A percentile compares a stretch with the other conserved stretches of the same genome.
These are phyloP conservation scores for Sparassis latifolia DNA, from an alignment of 1,284 basidiomycete species.

Conservation along the genomic window DNA sequence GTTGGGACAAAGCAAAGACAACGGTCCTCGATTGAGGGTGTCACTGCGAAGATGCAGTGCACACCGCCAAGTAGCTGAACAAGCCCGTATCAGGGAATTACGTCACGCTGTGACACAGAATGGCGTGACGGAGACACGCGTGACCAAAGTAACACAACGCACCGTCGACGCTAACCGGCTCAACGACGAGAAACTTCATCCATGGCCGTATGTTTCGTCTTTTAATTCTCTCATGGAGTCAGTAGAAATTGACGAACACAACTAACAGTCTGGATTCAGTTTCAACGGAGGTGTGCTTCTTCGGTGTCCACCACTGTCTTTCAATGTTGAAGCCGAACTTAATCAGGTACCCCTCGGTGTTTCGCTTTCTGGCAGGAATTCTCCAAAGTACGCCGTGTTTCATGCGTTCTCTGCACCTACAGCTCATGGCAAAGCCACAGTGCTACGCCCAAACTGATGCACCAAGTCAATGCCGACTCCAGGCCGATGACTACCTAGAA, in stretches of 20 bases:
- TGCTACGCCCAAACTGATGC: conserved; percentile 85
- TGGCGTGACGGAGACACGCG: too few species aligned
- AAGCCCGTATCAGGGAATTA: too few species aligned
- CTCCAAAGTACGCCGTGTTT: conserved; percentile 48
- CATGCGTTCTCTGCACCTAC: background rate
- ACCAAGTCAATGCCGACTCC: conserved; percentile 67
- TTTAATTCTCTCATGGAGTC: background rate
- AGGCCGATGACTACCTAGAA: conserved; percentile 88
- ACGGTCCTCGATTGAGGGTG: background rate
- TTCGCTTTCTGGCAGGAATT: conserved; percentile 93
- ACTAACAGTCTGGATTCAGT: conserved; percentile 49
- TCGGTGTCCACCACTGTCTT: too few species aligned
- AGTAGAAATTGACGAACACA: too few species aligned
- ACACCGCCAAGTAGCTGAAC: background rate
- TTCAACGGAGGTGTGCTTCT: conserved; percentile 52
- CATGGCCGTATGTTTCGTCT: conserved; percentile 30
- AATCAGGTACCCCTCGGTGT: conserved; percentile 79
- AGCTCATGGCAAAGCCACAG: conserved; percentile 31
- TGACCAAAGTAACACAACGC: too few species aligned
- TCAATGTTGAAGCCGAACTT: conserved; percentile 1
- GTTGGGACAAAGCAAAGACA: background rate
- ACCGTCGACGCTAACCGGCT: too few species aligned
- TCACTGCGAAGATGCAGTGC: background rate
- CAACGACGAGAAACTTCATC: background rate
- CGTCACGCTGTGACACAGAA: too few species aligned